These are phyloP conservation scores for Coemansia aciculifera DNA, from an alignment of 192 early-diverging fungal genomes.

Conservation along the genomic window DNA sequence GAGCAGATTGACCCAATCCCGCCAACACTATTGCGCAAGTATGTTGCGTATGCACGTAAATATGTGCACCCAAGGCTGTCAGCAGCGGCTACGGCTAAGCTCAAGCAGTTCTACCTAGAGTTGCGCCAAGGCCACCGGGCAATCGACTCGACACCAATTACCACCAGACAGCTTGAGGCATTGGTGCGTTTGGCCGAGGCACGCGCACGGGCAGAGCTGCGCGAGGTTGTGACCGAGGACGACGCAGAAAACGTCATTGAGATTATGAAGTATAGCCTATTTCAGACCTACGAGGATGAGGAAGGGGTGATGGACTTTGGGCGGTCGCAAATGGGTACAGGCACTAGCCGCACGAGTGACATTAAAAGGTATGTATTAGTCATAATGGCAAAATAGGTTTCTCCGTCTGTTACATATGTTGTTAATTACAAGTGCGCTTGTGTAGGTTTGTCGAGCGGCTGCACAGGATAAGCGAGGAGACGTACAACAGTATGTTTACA, in stretches of 20 bases:
- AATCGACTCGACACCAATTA: conserved; percentile 73
- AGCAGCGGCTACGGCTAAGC: conserved; percentile 56
- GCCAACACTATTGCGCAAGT: conserved; percentile 69
- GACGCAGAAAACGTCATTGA: conserved; percentile 80
- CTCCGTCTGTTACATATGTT: background rate
- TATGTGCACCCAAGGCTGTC: conserved; percentile 72
- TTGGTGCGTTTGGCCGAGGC: conserved; percentile 77
- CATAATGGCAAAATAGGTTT: background rate
- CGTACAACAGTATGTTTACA: conserved; percentile 67
- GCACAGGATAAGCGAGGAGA: conserved; percentile 59
- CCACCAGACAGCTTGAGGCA: conserved; percentile 81
- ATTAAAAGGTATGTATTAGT: conserved; percentile 57
- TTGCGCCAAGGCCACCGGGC: conserved; percentile 64
- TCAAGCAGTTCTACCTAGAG: conserved; percentile 75
- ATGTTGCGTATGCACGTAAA: conserved; percentile 83
- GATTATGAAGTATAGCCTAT: conserved; percentile 71
- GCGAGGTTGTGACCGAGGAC: conserved; percentile 64
- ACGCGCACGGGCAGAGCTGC: conserved; percentile 72
- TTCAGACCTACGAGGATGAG: conserved; percentile 63
- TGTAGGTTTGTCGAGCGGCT: conserved; percentile 61
- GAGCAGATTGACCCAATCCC: conserved; percentile 66
- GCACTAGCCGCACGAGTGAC: conserved; percentile 57
- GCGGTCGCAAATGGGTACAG: conserved; percentile 62
- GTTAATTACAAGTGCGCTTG: background rate
- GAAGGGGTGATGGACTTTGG: conserved; percentile 59